These are phyloP conservation scores for Neoboletus magnificus DNA, from an alignment of 768 basidiomycete species.

Conservation along the genomic window DNA sequence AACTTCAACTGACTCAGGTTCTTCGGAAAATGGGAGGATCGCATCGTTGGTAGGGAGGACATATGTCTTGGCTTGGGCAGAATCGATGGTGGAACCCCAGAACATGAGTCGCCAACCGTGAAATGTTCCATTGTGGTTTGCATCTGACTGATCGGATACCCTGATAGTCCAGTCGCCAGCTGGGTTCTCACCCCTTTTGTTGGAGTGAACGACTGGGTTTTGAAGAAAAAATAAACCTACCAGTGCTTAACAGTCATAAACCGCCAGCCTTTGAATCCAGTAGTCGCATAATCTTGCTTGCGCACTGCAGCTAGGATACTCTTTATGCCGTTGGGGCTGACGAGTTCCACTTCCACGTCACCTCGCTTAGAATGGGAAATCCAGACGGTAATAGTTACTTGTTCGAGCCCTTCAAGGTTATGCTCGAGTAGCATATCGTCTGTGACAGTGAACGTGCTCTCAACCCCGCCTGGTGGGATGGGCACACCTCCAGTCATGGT, in stretches of 20 bases:
- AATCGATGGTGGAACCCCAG: conserved; percentile 85
- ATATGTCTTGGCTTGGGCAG: conserved; percentile 59
- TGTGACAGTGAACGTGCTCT: conserved; percentile 62
- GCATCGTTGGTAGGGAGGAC: conserved; percentile 53
- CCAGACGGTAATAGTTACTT: conserved; percentile 90
- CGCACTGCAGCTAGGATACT: conserved; percentile 81
- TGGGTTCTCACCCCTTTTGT: conserved; percentile 84
- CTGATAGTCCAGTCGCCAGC: conserved; percentile 86
- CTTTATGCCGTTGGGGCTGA: conserved; percentile 80
- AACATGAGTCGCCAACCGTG: conserved; percentile 90
- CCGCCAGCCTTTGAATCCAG: conserved; percentile 92
- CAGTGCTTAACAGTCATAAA: conserved; percentile 99
- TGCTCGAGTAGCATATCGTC: conserved; percentile 59
- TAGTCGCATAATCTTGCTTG: conserved; percentile 54
- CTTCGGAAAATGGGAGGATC: conserved; percentile 46
- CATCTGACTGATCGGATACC: conserved; percentile 77
- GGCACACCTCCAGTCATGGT: conserved; percentile 60
- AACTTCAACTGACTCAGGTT: conserved; percentile 37
- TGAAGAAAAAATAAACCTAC: conserved; percentile 39
- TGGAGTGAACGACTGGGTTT: conserved; percentile 12
- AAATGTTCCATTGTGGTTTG: conserved; percentile 60
- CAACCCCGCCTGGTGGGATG: conserved; percentile 64
- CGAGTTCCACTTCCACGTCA: conserved; percentile 88
- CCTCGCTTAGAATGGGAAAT: conserved; percentile 84
- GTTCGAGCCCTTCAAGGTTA: conserved; percentile 89